Percentiles rank a stretch among this genome's conserved stretches.
phyloP scores from a whole-genome alignment of 331 rosid genomes.

The Malus hybrid region DNA sequence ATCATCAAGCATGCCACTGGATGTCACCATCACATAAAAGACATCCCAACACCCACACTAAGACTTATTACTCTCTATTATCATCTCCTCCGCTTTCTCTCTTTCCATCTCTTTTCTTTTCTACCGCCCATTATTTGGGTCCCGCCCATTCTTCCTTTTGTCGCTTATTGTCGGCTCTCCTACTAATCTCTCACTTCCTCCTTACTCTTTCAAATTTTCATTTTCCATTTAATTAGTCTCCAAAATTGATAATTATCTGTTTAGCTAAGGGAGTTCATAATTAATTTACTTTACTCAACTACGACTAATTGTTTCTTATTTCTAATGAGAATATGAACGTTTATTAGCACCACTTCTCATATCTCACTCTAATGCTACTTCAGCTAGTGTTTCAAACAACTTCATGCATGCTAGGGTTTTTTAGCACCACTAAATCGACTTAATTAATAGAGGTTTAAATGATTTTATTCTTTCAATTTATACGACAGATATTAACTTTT shows the following conservation, averaged over 20 bases:
- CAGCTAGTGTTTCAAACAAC: not conserved
- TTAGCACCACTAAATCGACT: not conserved
- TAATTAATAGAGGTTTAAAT: not conserved
- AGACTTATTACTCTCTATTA: not conserved
- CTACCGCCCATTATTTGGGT: conserved; percentile 23
- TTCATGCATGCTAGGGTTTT: too few species aligned
- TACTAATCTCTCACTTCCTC: not conserved
- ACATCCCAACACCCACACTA: conserved; percentile 4
- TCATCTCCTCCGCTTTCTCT: too few species aligned
- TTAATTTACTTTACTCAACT: not conserved
- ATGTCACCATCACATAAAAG: conserved; percentile 22
- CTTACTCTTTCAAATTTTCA: not conserved
- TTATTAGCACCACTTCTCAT: not conserved
- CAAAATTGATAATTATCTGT: not conserved
- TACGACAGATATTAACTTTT: too few species aligned
- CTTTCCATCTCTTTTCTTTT: not conserved
- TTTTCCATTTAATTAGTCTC: not conserved
- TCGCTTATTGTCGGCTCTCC: conserved; percentile 22
- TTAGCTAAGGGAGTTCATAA: not conserved
- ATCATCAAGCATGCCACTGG: conserved; percentile 5
- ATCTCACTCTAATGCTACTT: not conserved
- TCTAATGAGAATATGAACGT: not conserved
- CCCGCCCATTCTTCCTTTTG: conserved; percentile 17
- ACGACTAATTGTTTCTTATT: not conserved
- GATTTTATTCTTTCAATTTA: not conserved